Evolutionary conservation across 2,329 filamentous ascomycete species (phyloP).

Genomic region (Blastomyces gilchristii): DNA sequence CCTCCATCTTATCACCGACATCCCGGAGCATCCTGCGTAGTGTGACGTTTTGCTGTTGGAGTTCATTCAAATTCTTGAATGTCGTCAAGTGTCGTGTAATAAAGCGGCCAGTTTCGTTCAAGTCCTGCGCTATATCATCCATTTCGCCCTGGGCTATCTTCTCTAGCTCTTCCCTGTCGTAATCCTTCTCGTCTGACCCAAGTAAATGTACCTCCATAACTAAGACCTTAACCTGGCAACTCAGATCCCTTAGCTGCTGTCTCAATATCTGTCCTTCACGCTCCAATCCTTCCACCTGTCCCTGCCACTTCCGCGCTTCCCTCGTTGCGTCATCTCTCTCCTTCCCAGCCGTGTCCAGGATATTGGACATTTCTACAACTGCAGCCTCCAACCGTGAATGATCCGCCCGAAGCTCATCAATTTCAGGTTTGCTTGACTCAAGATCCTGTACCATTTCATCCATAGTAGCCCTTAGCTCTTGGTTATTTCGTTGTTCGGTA

Average conservation of each 20-base stretch:
- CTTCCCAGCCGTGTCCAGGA: constrained; percentile 70
- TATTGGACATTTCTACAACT: constrained; percentile 69
- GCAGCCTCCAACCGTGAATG: constrained; percentile 70
- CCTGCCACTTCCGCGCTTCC: constrained; percentile 66
- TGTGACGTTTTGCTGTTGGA: constrained; percentile 81
- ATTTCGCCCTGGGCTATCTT: constrained; percentile 67
- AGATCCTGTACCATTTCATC: constrained; percentile 79
- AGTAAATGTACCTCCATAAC: constrained; percentile 71
- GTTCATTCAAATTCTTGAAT: constrained; percentile 73
- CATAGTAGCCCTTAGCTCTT: constrained; percentile 63
- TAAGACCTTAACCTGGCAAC: constrained; percentile 80
- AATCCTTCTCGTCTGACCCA: constrained; percentile 66
- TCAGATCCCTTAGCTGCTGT: constrained; percentile 79
- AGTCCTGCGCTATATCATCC: constrained; percentile 59
- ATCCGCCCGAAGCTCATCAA: constrained; percentile 74
- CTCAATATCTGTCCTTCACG: constrained; percentile 68
- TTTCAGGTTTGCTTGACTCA: constrained; percentile 76
- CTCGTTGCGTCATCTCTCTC: constrained; percentile 72
- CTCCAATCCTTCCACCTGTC: constrained; percentile 51
- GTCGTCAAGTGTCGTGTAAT: constrained; percentile 84
- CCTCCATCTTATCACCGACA: constrained; percentile 81
- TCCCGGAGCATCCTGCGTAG: constrained; percentile 73
- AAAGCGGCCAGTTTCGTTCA: constrained; percentile 76
- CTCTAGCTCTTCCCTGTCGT: constrained; percentile 66
- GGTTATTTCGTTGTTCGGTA: constrained; percentile 61